phyloP scores from a whole-genome alignment of 2,329 filamentous ascomycete genomes.

The Ceratocystis colombiana region DNA sequence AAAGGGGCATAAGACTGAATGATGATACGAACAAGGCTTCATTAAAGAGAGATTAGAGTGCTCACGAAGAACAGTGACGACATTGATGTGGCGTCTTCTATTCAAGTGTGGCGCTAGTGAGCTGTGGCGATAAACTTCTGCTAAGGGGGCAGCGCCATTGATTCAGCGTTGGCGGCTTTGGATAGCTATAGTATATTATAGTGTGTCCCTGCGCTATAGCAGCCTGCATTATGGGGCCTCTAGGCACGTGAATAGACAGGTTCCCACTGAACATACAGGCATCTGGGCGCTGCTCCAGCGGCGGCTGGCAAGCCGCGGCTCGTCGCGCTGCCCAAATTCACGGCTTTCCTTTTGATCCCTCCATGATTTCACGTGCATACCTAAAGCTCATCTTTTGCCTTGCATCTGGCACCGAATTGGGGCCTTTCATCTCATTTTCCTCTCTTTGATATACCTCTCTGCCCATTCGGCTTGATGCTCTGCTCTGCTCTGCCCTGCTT shows the following conservation, averaged over 20 bases:
- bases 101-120: neutral
- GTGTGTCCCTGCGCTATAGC: neutral
- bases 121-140: neutral
- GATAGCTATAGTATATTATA: neutral
- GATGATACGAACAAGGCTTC: neutral
- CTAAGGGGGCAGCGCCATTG: no score
- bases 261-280: neutral
- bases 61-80: conserved; percentile 5
- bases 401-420: neutral
- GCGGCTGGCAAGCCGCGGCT: neutral
- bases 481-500: neutral
- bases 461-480: neutral
- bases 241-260: no score
- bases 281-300: neutral
- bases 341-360: conserved; percentile 5
- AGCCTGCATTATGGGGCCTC: no score
- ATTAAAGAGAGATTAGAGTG: neutral
- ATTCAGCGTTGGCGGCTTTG: no score
- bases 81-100: conserved; percentile 5
- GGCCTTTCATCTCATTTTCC: neutral
- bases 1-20: neutral
- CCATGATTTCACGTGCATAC: conserved; percentile 12
- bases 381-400: neutral
- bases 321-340: conserved; percentile 1
- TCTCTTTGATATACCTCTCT: neutral